Evolutionary conservation across 2,329 filamentous ascomycete species (phyloP).

Genomic region (Phyllosticta citriasiana): DNA sequence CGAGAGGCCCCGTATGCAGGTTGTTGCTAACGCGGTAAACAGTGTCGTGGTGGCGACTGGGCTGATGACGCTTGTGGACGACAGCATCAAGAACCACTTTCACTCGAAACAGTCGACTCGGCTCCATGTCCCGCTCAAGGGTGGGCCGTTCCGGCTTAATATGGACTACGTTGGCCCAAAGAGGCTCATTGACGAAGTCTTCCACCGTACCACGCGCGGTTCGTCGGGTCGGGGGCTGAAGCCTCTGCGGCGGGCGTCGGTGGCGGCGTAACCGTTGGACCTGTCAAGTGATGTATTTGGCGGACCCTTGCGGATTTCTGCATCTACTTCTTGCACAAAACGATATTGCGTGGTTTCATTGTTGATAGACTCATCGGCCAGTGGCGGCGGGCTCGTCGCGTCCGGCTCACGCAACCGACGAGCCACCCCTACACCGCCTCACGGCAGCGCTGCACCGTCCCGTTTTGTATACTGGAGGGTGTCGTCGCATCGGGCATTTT

Average conservation of each 20-base stretch:
- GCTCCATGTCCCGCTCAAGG: constrained; percentile 42
- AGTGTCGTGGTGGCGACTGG: constrained; percentile 88
- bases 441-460: neutral
- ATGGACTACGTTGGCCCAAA: constrained; percentile 54
- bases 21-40: constrained; percentile 5
- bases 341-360: neutral
- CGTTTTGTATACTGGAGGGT: neutral
- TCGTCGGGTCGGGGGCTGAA: constrained; percentile 19
- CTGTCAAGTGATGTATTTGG: neutral
- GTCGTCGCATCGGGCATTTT: neutral
- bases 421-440: neutral
- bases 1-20: neutral
- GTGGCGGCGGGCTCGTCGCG: neutral
- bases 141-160: constrained; percentile 43
- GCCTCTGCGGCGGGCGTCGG: constrained; percentile 18
- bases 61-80: constrained; percentile 77
- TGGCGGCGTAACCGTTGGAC: constrained; percentile 7
- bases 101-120: constrained; percentile 44
- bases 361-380: neutral
- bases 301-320: neutral
- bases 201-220: constrained; percentile 37
- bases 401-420: neutral
- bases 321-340: neutral
- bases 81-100: constrained; percentile 78
- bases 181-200: constrained; percentile 53